Conservation (phyloP, 1,284 basidiomycete species). For the Ustilago trichophora region DNA sequence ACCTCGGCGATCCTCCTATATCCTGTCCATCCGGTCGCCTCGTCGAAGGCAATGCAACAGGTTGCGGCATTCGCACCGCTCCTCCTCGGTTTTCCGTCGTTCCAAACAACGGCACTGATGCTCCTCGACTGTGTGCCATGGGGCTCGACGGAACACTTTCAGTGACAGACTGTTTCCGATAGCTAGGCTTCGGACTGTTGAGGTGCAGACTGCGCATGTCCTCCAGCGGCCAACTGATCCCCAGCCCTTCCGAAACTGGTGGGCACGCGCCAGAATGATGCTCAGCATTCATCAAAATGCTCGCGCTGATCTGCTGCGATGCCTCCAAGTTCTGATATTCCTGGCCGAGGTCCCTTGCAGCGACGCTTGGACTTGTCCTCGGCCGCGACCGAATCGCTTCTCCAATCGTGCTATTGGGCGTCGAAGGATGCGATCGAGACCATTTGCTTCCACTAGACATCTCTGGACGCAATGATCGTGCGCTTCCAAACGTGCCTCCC, state of each 20-base stretch:
- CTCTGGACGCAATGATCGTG: not conserved
- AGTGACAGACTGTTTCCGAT: not conserved
- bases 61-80: not conserved
- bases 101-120: conserved; percentile 13
- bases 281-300: not conserved
- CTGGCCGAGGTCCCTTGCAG: not conserved
- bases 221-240: conserved; percentile 16
- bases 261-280: not conserved
- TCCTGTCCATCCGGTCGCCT: not conserved
- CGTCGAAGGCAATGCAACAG: not conserved
- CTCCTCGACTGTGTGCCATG: conserved; percentile 14
- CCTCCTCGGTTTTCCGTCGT: not conserved
- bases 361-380: not conserved
- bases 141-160: conserved; percentile 18
- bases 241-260: not conserved
- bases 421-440: conserved; percentile 11
- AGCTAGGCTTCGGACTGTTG: not conserved
- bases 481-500: not conserved
- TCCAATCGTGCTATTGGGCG: not conserved
- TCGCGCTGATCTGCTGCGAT: not conserved
- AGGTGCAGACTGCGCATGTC: conserved; percentile 15
- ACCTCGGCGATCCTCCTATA: conserved; percentile 20
- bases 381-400: not conserved
- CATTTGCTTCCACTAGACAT: not conserved
- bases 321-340: not conserved